phyloP scores from a whole-genome alignment of 305 asterid genomes.

The Rubia balearica region DNA sequence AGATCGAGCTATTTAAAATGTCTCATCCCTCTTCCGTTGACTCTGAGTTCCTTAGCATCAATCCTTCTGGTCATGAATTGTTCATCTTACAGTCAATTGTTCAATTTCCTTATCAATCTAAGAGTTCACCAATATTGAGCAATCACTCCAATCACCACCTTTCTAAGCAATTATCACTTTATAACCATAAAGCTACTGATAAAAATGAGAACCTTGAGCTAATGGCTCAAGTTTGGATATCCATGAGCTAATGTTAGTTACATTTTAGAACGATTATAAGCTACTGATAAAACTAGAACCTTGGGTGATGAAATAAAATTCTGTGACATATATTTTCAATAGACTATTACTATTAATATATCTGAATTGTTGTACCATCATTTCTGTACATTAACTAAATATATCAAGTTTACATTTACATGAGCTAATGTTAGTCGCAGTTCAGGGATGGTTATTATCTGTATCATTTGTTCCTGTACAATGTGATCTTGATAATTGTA shows the following conservation, averaged over 20 bases:
- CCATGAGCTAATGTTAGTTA: no score
- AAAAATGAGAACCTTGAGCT: background rate
- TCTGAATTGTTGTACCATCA: background rate
- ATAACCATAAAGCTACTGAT: conserved; percentile 1
- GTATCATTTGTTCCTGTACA: background rate
- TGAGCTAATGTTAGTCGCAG: background rate
- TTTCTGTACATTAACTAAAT: background rate
- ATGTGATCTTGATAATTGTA: background rate
- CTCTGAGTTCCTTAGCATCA: background rate
- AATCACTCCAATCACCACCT: background rate
- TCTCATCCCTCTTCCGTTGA: background rate
- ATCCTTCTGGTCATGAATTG: background rate
- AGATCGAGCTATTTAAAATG: background rate
- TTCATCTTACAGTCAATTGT: background rate
- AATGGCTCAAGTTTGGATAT: background rate
- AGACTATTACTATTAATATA: background rate
- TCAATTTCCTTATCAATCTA: background rate
- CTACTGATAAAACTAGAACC: background rate
- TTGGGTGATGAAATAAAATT: background rate
- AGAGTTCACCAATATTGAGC: background rate
- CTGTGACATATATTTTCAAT: background rate
- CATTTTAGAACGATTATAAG: background rate
- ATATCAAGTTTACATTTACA: background rate
- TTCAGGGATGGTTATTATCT: background rate
- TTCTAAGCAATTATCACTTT: background rate